Conservation (phyloP, 805 yeast species). For the Pichia deserticola region DNA sequence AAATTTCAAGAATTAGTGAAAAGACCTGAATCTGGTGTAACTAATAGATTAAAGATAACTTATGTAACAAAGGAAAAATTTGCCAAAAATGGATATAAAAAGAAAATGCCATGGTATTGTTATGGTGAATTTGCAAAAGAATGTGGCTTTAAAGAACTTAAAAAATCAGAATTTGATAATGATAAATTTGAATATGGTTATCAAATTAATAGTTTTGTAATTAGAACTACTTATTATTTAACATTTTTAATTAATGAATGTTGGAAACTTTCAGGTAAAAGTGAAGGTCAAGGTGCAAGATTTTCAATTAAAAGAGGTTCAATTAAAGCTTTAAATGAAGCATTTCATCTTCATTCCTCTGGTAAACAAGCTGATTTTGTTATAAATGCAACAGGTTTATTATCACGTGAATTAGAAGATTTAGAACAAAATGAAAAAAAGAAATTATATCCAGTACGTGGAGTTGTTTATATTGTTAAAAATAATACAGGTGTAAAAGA, state of each 20-base stretch:
- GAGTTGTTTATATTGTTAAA: slow-evolving; percentile 48
- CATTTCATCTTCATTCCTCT: slow-evolving; percentile 33
- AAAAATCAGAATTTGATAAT: slow-evolving; percentile 30
- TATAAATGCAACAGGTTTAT: slow-evolving; percentile 52
- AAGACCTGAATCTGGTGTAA: slow-evolving; percentile 46
- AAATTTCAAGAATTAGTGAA: slow-evolving; percentile 39
- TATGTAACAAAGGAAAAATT: slow-evolving; percentile 17
- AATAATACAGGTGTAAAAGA: slow-evolving; percentile 30
- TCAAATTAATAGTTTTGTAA: slow-evolving; percentile 33
- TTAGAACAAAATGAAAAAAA: slow-evolving; percentile 24
- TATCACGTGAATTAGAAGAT: slow-evolving; percentile 36
- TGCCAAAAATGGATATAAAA: slow-evolving; percentile 8
- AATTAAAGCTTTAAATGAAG: slow-evolving; percentile 40
- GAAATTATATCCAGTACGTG: slow-evolving; percentile 45
- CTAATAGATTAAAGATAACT: slow-evolving; percentile 16
- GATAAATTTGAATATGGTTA: slow-evolving; percentile 33
- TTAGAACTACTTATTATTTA: slow-evolving; percentile 24
- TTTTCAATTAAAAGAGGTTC: slow-evolving; percentile 39
- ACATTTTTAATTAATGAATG: slow-evolving; percentile 28
- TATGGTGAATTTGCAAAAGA: slow-evolving; percentile 17
- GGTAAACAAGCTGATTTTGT: slow-evolving; percentile 40
- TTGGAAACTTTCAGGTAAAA: slow-evolving; percentile 11
- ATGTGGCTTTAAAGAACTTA: slow-evolving; percentile 29
- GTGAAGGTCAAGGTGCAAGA: slow-evolving; percentile 30
- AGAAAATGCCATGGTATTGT: slow-evolving; percentile 41